A percentile compares a stretch with the other conserved stretches of the same genome.
phyloP scores from a whole-genome alignment of 345 rosid species.

The Eucalyptus erythrocorys region DNA sequence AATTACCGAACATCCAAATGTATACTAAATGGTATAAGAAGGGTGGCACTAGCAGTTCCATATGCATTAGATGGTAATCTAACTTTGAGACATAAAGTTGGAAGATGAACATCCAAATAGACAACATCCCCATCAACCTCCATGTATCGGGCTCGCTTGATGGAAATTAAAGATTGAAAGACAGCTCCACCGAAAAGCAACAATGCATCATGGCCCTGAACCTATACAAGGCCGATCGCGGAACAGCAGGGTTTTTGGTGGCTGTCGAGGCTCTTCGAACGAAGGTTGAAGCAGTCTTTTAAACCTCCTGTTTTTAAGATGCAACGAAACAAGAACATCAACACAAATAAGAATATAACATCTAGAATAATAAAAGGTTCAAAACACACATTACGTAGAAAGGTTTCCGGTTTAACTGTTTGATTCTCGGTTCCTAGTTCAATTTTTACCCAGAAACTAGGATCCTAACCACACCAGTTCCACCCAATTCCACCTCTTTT shows the following conservation, averaged over 20 bases:
- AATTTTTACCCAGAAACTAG: no score
- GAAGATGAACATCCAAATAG: constrained; percentile 82
- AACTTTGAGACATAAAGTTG: not conserved
- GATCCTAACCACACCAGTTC: no score
- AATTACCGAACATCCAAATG: not conserved
- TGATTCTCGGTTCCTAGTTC: no score
- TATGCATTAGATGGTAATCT: not conserved
- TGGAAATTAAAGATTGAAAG: constrained; percentile 83
- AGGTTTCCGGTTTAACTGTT: no score
- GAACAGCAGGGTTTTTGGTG: constrained; percentile 84
- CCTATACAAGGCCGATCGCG: constrained; percentile 71
- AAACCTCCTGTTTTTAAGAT: constrained; percentile 45
- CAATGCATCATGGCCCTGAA: constrained; percentile 57
- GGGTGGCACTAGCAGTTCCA: not conserved
- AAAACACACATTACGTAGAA: no score
- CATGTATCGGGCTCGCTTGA: constrained; percentile 81
- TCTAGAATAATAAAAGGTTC: no score
- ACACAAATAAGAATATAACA: not conserved
- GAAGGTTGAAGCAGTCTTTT: constrained; percentile 88
- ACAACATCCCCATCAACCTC: constrained; percentile 99
- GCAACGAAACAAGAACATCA: not conserved
- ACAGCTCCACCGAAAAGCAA: constrained; percentile 82
- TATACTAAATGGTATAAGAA: not conserved
- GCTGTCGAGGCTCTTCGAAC: constrained; percentile 96
- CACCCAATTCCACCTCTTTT: no score